Evolutionary conservation across 768 basidiomycete genomes (phyloP).

Genomic region (Pleurotus sapidus): DNA sequence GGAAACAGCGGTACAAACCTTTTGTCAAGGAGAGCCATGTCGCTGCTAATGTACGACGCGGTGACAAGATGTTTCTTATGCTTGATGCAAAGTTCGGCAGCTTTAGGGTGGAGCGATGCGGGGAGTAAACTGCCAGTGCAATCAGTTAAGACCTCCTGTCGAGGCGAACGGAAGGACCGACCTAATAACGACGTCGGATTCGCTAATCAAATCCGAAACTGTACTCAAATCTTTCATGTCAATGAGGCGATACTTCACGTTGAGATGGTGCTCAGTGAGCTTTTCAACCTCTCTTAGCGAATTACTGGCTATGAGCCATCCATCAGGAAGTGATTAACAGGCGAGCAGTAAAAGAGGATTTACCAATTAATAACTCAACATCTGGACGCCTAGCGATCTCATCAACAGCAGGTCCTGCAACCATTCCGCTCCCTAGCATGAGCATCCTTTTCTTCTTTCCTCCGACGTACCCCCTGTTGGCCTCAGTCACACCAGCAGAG

Average conservation of each 20-base stretch:
- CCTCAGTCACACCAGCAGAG: background rate
- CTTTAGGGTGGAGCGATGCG: conserved; percentile 62
- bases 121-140: conserved; percentile 67
- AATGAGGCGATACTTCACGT: conserved; percentile 54
- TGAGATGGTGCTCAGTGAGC: conserved; percentile 40
- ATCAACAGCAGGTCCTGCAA: conserved; percentile 84
- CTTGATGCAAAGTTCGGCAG: conserved; percentile 74
- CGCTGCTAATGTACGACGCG: conserved; percentile 83
- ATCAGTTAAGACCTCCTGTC: too few relatives aligned
- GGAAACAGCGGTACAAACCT: conserved; percentile 36
- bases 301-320: conserved; percentile 62
- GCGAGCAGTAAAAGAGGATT: conserved; percentile 21
- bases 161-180: conserved; percentile 22
- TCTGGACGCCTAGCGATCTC: conserved; percentile 62
- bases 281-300: conserved; percentile 52
- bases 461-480: background rate
- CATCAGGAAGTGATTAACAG: too few relatives aligned
- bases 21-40: conserved; percentile 65
- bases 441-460: conserved; percentile 62
- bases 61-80: conserved; percentile 79
- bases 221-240: conserved; percentile 52
- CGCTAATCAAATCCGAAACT: conserved; percentile 50
- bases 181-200: conserved; percentile 85
- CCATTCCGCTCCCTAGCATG: conserved; percentile 93
- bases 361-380: conserved; percentile 75